Evolutionary conservation across 2,329 filamentous ascomycete species (phyloP), one percentile per base, ranked within the genome.

Genomic region (Trichoderma polysporum): DNA sequence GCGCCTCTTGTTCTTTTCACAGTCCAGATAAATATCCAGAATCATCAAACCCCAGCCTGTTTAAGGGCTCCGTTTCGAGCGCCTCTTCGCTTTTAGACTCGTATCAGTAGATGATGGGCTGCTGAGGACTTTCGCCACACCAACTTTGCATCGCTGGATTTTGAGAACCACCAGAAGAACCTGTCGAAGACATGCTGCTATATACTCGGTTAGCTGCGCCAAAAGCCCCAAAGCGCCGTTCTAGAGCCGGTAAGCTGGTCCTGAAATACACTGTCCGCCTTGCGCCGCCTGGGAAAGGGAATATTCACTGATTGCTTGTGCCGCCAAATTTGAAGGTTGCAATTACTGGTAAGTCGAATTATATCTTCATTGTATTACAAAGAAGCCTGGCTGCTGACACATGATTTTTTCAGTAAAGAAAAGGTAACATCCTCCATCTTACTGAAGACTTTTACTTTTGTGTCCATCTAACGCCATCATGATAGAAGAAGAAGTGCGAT

Each of bases 181-280:
- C 22, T 29, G 60, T 27, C 27, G 39, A 54, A 47, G 73, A 60
- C 52, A 88, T 88, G 86, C 76, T 88, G 71, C 76, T 88, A 52
- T 88, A 87, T 73, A 86, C 85, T n/a, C 82, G 80, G 75, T 76
- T 84, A 58, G 86, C 86, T 67, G 76, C 81, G 54, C 84, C 86
- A n/a, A 88, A 87, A 76, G 78, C 81, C 52, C 86, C 86, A 35
- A 88, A 88, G 77, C 83, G 79, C 73, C 81, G 86, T 65, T 88
- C 86, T n/a, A 81, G 86, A 78, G 82, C 84, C 74, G 85, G 85
- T 87, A 77, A 78, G 83, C 82, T 31, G 47, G 27, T 13, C 22
- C 13, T 37, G 17, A 17, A 39, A 25, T 31, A n/a, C 45, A 12
- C 22, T 12, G 35, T 13, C 25, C 12, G 12, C 49, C 10, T 25